These are phyloP conservation scores for Cercophora samala DNA, from an alignment of 495 filamentous ascomycete genomes.

Conservation along the genomic window DNA sequence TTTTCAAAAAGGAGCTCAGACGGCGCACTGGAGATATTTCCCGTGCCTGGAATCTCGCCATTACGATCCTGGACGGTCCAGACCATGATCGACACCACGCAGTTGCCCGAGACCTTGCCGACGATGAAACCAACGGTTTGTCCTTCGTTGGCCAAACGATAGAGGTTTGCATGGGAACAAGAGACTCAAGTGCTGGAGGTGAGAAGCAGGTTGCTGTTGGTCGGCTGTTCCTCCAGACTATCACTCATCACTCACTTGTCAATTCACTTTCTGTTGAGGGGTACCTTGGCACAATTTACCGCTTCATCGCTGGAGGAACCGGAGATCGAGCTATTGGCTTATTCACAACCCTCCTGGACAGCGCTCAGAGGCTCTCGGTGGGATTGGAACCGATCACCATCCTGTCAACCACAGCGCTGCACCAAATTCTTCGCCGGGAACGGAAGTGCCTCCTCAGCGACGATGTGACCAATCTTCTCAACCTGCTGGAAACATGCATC, in stretches of 20 bases:
- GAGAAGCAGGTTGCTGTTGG: no score
- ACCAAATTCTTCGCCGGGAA: conserved; percentile 16
- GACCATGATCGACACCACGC: conserved; percentile 8
- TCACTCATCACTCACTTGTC: conserved; percentile 16
- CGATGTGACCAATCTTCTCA: neutral
- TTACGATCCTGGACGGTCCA: neutral
- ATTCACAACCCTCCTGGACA: neutral
- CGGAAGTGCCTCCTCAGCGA: conserved; percentile 15
- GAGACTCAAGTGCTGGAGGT: no score
- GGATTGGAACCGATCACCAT: neutral
- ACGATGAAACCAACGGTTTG: conserved; percentile 11
- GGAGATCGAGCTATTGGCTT: neutral
- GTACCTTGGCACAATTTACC: conserved; percentile 16
- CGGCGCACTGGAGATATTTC: no score
- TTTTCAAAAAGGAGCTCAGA: no score
- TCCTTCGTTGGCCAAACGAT: neutral
- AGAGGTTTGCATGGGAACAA: neutral
- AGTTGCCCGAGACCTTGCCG: conserved; percentile 15
- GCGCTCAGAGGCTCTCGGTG: neutral
- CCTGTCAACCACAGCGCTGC: neutral
- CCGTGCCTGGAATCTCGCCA: conserved; percentile 4
- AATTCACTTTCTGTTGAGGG: conserved; percentile 14
- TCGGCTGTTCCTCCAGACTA: neutral
- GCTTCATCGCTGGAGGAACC: conserved; percentile 10
- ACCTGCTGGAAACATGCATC: neutral